Percentiles rank a stretch among this genome's conserved stretches.
phyloP scores from a whole-genome alignment of 345 rosid species.

The Syzygium aromaticum region DNA sequence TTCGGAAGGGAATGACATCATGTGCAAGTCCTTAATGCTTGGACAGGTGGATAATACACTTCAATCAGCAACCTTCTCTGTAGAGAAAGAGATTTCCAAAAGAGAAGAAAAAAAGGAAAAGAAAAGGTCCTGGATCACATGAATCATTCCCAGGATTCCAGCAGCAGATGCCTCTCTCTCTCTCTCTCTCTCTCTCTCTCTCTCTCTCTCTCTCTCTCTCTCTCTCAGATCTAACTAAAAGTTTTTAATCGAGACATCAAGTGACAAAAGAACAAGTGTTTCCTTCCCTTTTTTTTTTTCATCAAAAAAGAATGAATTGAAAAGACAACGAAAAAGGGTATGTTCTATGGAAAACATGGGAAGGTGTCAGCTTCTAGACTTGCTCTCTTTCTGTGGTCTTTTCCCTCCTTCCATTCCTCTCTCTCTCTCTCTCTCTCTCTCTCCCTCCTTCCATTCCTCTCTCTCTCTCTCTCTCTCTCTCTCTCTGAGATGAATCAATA shows the following conservation, averaged over 20 bases:
- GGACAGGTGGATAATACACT: not conserved
- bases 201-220: not conserved
- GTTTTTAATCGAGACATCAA: not conserved
- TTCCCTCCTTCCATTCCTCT: not conserved
- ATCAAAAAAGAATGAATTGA: not conserved
- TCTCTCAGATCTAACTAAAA: not conserved
- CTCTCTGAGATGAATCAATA: not conserved
- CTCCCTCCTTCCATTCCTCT: not conserved
- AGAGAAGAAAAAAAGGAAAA: not conserved
- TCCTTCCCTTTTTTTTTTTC: not conserved
- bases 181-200: not conserved
- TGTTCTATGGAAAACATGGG: not conserved
- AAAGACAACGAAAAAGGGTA: not conserved
- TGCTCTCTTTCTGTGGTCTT: not conserved
- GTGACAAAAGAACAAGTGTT: not conserved
- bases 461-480: not conserved
- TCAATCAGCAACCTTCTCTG: not conserved
- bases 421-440: not conserved
- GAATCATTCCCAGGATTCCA: not conserved
- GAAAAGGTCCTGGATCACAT: not conserved
- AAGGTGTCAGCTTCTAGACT: not conserved
- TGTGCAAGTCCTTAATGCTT: not conserved
- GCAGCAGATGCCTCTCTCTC: not conserved
- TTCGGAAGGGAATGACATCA: not conserved
- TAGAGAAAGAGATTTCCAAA: not conserved